Conservation (phyloP, 768 basidiomycete genomes). For the Mrakia frigida region DNA sequence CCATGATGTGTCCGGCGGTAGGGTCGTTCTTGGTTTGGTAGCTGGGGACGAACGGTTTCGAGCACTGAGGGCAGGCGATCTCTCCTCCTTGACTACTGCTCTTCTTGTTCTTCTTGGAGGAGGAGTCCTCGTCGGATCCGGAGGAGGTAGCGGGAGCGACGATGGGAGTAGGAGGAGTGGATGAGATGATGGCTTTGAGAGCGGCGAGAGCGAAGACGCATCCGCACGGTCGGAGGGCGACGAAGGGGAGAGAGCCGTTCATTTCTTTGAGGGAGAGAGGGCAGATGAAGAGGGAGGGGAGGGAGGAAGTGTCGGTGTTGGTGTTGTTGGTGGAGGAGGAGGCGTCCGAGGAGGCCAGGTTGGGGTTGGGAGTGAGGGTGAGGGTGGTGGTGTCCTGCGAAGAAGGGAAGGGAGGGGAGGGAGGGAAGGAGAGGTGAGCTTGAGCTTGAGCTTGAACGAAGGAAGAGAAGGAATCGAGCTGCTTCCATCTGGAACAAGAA, state of each 20-base stretch:
- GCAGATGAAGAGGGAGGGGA: conserved; percentile 72
- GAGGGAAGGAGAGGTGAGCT: conserved; percentile 2
- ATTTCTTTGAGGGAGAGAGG: conserved; percentile 90
- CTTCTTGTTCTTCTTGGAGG: conserved; percentile 37
- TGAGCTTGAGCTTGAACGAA: not conserved
- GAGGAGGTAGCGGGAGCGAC: conserved; percentile 49
- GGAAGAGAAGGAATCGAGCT: conserved; percentile 4
- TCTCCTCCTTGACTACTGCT: conserved; percentile 21
- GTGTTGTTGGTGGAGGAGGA: conserved; percentile 35
- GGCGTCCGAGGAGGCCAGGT: conserved; percentile 45
- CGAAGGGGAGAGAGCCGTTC: conserved; percentile 83
- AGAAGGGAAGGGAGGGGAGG: not conserved
- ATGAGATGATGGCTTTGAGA: conserved; percentile 50
- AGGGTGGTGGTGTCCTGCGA: conserved; percentile 77
- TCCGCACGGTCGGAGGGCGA: conserved; percentile 78
- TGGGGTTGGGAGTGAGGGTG: conserved; percentile 69
- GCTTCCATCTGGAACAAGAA: not conserved
- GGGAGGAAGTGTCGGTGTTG: conserved; percentile 46
- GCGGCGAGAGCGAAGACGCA: conserved; percentile 86
- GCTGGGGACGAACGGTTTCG: conserved; percentile 7
- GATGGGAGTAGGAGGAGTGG: conserved; percentile 36
- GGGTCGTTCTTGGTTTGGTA: conserved; percentile 8
- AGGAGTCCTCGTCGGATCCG: conserved; percentile 31
- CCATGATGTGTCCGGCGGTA: conserved; percentile 10
- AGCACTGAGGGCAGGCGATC: conserved; percentile 37